These are phyloP conservation scores for Barnettozyma vustinii DNA, from an alignment of 805 yeast species.

Conservation along the genomic window DNA sequence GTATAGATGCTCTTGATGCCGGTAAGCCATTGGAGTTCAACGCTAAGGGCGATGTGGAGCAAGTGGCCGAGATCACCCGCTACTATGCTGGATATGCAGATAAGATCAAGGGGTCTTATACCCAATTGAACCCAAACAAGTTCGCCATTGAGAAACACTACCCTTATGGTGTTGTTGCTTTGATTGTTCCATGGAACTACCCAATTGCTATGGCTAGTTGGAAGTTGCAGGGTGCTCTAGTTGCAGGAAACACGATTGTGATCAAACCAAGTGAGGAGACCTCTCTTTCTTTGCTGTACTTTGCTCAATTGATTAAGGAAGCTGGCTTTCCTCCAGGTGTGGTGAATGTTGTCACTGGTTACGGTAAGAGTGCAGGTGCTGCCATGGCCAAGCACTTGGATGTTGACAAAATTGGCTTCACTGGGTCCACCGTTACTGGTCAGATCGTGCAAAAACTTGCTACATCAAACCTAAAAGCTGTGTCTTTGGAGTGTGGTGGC, in stretches of 20 bases:
- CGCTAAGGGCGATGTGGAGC: conserved; percentile 62
- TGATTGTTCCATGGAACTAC: conserved; percentile 82
- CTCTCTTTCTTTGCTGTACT: conserved; percentile 63
- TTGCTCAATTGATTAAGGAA: conserved; percentile 55
- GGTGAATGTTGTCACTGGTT: conserved; percentile 65
- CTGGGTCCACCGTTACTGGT: conserved; percentile 68
- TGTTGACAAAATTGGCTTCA: conserved; percentile 55
- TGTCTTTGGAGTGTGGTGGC: conserved; percentile 70
- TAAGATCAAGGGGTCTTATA: conserved; percentile 56
- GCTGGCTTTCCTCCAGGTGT: conserved; percentile 81
- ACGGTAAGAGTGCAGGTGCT: conserved; percentile 65
- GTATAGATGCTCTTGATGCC: conserved; percentile 69
- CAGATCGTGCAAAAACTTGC: conserved; percentile 58
- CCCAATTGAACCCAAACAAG: conserved; percentile 62
- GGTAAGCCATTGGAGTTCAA: conserved; percentile 69
- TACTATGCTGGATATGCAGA: conserved; percentile 73
- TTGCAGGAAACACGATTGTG: conserved; percentile 69
- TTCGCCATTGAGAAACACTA: conserved; percentile 62
- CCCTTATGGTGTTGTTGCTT: conserved; percentile 79
- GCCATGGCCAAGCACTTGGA: conserved; percentile 57
- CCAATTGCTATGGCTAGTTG: conserved; percentile 76
- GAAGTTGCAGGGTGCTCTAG: conserved; percentile 74
- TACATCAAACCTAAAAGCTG: conserved; percentile 53
- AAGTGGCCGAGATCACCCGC: conserved; percentile 57
- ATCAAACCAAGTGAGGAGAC: conserved; percentile 75